Evolutionary conservation across 2,329 filamentous ascomycete genomes (phyloP).

Genomic region (Scedosporium dehoogii): DNA sequence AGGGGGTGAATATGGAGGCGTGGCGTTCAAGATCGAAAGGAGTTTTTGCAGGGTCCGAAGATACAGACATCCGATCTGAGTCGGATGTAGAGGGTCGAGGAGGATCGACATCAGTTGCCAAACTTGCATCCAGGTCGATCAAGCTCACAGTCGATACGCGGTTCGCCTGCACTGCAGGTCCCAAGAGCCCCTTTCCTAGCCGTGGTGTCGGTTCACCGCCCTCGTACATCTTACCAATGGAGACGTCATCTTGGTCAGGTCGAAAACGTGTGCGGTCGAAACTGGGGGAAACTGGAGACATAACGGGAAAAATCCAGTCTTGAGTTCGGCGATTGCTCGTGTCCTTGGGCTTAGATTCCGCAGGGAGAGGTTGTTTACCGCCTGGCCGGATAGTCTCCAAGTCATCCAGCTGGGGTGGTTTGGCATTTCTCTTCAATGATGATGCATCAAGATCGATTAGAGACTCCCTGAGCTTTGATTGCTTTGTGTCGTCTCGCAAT

Average conservation of each 20-base stretch:
- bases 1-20: slow-evolving; percentile 40
- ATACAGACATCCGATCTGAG: slow-evolving; percentile 45
- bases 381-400: slow-evolving; percentile 46
- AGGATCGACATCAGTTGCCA: slow-evolving; percentile 40
- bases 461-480: slow-evolving; percentile 40
- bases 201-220: slow-evolving; percentile 23
- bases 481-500: slow-evolving; percentile 41
- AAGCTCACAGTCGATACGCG: slow-evolving; percentile 31
- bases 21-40: slow-evolving; percentile 55
- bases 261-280: neutral
- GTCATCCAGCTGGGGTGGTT: slow-evolving; percentile 25
- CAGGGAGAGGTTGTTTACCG: slow-evolving; percentile 38
- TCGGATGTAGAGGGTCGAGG: slow-evolving; percentile 48
- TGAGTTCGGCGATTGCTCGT: neutral
- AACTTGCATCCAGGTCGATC: slow-evolving; percentile 45
- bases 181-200: neutral
- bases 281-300: neutral
- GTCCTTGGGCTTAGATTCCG: neutral
- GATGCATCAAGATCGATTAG: slow-evolving; percentile 56
- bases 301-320: slow-evolving; percentile 6
- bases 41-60: slow-evolving; percentile 41
- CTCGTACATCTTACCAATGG: neutral
- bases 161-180: slow-evolving; percentile 13
- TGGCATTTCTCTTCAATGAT: slow-evolving; percentile 22
- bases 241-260: neutral